Conservation (phyloP, 2,329 filamentous ascomycete genomes). For the Cladosporium sphaerospermum region DNA sequence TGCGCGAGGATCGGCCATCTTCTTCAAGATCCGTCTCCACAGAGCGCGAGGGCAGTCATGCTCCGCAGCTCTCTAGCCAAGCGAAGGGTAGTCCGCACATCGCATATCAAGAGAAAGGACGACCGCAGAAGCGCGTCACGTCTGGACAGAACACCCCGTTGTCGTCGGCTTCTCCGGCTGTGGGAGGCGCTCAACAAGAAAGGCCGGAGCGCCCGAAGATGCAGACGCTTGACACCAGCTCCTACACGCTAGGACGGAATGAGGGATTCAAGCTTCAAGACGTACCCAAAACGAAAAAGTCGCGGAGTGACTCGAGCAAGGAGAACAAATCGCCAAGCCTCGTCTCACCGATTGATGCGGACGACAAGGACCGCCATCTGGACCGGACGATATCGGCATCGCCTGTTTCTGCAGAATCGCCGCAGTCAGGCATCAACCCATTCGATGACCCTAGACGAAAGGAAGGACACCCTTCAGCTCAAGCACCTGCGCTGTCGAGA, state of each 20-base stretch:
- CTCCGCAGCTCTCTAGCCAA: slow-evolving; percentile 23
- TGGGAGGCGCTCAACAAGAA: slow-evolving; percentile 22
- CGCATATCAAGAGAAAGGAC: slow-evolving; percentile 78
- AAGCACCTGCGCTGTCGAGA: slow-evolving; percentile 33
- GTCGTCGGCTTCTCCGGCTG: slow-evolving; percentile 21
- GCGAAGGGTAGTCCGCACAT: slow-evolving; percentile 69
- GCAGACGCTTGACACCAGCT: slow-evolving; percentile 23
- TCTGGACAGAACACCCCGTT: slow-evolving; percentile 15
- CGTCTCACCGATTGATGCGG: slow-evolving; percentile 31
- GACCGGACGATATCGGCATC: slow-evolving; percentile 32
- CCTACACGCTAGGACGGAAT: slow-evolving; percentile 21
- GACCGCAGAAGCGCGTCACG: slow-evolving; percentile 35
- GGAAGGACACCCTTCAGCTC: slow-evolving; percentile 22
- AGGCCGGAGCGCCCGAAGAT: slow-evolving; percentile 34
- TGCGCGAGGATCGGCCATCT: slow-evolving; percentile 33
- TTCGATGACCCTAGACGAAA: slow-evolving; percentile 34
- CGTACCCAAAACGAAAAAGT: slow-evolving; percentile 59
- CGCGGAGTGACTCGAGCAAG: slow-evolving; percentile 41
- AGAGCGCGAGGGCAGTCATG: slow-evolving; percentile 32
- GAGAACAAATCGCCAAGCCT: slow-evolving; percentile 36
- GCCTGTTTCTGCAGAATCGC: slow-evolving; percentile 33
- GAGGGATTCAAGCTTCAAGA: slow-evolving; percentile 70
- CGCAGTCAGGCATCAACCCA: slow-evolving; percentile 33
- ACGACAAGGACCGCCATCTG: slow-evolving; percentile 25
- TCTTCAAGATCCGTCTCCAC: slow-evolving; percentile 41